Conservation (phyloP, 768 basidiomycete genomes). For the Psilocybe sp. region DNA sequence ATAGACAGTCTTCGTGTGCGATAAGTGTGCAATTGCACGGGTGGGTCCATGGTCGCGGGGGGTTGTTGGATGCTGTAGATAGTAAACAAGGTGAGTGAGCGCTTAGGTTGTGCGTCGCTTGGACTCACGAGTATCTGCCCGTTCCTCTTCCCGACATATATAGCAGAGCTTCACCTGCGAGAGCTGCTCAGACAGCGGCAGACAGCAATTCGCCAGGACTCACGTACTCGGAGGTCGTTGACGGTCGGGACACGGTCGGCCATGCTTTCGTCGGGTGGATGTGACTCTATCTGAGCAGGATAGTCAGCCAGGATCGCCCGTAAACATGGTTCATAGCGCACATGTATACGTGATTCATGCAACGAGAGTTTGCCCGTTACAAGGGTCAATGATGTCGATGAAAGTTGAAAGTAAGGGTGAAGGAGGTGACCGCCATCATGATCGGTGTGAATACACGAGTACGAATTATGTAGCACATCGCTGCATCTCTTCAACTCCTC, state of each 20-base stretch:
- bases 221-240: conserved; percentile 28
- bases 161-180: conserved; percentile 71
- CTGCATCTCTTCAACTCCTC: too few species aligned
- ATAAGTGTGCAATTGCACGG: conserved; percentile 80
- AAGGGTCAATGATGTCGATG: too few species aligned
- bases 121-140: conserved; percentile 40
- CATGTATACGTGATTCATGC: too few species aligned
- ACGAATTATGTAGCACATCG: too few species aligned
- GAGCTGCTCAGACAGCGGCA: not conserved
- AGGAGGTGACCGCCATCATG: too few species aligned
- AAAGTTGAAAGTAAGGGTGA: too few species aligned
- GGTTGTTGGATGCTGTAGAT: conserved; percentile 38
- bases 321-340: too few species aligned
- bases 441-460: too few species aligned
- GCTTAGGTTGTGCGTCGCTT: not conserved
- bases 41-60: conserved; percentile 67
- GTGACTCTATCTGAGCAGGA: too few species aligned
- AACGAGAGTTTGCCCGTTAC: too few species aligned
- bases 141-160: conserved; percentile 77
- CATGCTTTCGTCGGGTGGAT: not conserved
- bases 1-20: conserved; percentile 76
- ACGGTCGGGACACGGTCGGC: conserved; percentile 23
- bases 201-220: not conserved
- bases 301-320: too few species aligned
- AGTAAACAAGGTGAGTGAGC: not conserved